Evolutionary conservation across 768 basidiomycete species (phyloP), one percentile per base, ranked within the genome.

Genomic region (Hemileccinum impolitum): DNA sequence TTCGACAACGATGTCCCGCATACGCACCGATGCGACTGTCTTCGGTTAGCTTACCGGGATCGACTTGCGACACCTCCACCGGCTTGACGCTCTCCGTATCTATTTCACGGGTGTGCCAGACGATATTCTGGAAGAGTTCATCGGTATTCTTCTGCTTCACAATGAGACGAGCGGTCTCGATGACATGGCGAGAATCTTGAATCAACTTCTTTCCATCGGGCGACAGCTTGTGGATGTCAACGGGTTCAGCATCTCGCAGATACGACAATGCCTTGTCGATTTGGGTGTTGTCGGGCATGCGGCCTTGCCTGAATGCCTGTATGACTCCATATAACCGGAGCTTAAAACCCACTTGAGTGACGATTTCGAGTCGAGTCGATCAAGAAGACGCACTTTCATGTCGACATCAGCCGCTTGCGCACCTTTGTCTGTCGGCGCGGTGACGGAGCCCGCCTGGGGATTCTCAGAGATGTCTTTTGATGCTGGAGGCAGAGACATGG

Each of bases 61-160:
- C 76, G n/a, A 80, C 73, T n/a, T 80, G 77, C 47, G 69, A 55
- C 26, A 65, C 60, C 48, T 67, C 72, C 49, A 56, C 74, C 37
- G 66, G 70, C 67, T 75, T 78, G 32, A 65, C 60, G 47, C 64
- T 77, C 64, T 55, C 57, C 1, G 26, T 14, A 7, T 55, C 52
- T 17, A 84, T 70, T 32, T 79, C 78, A 30, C 78, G 72, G 1
- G 89, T 90, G 52, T 84, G 79, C 87, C 87, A 94, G 35, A 94
- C 68, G 57, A 95, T 94, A 59, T 89, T 85, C 69, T 97, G 95
- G 66, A 96, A 76, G 35, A 97, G 77, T 71, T 97, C 93, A 57
- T 95, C 94, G 19, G 75, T 70, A 56, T 96, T 96, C 80, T 95
- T 96, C 58, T 87, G 77, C 42, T 73, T 60, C n/a, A 94, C 82